Evolutionary conservation across 345 rosid species (phyloP).

Genomic region (Anastatica hierochuntica): DNA sequence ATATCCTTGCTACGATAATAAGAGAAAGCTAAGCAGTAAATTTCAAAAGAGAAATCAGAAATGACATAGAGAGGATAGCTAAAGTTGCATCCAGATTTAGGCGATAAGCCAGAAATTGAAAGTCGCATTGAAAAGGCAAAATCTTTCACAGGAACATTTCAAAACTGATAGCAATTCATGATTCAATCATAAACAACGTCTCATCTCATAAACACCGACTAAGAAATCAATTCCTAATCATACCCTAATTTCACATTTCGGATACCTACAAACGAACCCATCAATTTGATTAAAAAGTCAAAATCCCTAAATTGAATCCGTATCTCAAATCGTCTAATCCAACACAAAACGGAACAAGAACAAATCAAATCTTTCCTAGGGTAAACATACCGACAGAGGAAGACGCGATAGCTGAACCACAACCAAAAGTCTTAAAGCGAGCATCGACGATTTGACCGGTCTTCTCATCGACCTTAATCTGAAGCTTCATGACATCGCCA

Average conservation of each 20-base stretch:
- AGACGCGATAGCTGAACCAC: conserved; percentile 97
- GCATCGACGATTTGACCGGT: conserved; percentile 84
- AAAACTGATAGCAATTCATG: not conserved
- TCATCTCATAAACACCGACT: not conserved
- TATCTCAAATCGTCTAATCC: not conserved
- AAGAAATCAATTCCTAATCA: not conserved
- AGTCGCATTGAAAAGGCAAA: not conserved
- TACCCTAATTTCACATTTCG: not conserved
- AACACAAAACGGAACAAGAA: not conserved
- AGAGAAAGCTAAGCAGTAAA: not conserved
- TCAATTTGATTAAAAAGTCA: not conserved
- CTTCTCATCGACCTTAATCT: conserved; percentile 79
- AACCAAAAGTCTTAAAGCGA: conserved; percentile 95
- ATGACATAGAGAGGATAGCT: not conserved
- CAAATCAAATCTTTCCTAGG: not conserved
- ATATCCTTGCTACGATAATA: not conserved
- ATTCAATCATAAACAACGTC: not conserved
- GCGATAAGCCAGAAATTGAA: not conserved
- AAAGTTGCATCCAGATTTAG: not conserved
- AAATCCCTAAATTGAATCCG: not conserved
- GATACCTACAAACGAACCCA: not conserved
- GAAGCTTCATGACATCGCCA: conserved; percentile 98
- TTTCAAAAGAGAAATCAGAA: not conserved
- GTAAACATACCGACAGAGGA: conserved; percentile 72
- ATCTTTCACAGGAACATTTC: not conserved